A percentile compares a stretch with the other conserved stretches of the same genome.
Evolutionary conservation across 768 basidiomycete genomes (phyloP).

Genomic region (Suillus tomentosus): DNA sequence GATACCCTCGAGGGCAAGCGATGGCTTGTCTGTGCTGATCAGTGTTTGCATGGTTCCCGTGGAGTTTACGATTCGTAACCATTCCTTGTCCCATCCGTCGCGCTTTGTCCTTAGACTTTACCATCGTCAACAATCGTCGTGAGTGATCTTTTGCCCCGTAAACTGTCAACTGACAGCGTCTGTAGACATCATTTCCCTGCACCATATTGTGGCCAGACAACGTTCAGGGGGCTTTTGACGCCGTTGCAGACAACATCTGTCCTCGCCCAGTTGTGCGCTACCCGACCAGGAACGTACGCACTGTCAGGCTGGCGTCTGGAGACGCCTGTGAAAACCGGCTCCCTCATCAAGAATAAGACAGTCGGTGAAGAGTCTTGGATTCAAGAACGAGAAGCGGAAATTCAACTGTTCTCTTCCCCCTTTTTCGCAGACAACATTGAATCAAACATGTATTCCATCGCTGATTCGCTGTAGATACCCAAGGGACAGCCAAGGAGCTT

Average conservation of each 20-base stretch:
- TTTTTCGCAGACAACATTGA: conserved; percentile 86
- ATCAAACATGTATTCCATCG: conserved; percentile 78
- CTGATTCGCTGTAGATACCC: conserved; percentile 69
- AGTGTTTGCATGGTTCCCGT: conserved; percentile 61
- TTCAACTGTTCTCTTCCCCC: conserved; percentile 43
- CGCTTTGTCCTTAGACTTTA: conserved; percentile 57
- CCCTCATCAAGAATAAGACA: conserved; percentile 50
- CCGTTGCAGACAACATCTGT: conserved; percentile 50
- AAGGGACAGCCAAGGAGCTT: conserved; percentile 83
- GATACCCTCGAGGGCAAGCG: conserved; percentile 70
- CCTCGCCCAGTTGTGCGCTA: conserved; percentile 57
- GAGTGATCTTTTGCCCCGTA: conserved; percentile 14
- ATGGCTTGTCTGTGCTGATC: conserved; percentile 66
- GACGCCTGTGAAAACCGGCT: conserved; percentile 33
- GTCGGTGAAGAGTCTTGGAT: conserved; percentile 68
- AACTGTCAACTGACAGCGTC: conserved; percentile 32
- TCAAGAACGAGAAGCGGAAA: conserved; percentile 87
- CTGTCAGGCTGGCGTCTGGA: conserved; percentile 72
- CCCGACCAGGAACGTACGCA: conserved; percentile 63
- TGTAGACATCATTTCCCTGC: conserved; percentile 49
- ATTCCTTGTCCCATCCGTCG: conserved; percentile 64
- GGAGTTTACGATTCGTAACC: conserved; percentile 64
- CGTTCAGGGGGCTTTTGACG: conserved; percentile 58
- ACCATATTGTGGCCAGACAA: conserved; percentile 65
- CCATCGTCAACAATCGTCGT: conserved; percentile 22